Base-by-base conservation (phyloP, 1,284 basidiomycete genomes). In the Boletellus sp. region DNA sequence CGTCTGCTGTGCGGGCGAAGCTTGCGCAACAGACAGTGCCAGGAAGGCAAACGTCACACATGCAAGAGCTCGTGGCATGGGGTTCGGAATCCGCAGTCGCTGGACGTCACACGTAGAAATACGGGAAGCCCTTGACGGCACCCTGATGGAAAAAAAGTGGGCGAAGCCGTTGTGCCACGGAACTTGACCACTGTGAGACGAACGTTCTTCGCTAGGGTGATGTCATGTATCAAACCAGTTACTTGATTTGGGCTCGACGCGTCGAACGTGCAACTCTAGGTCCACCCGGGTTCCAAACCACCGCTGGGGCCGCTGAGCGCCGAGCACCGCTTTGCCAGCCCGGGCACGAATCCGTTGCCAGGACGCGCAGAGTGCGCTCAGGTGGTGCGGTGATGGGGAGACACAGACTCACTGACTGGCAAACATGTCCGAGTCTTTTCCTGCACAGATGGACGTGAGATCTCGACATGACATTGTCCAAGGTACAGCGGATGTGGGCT, bases 1-100 rank as follows among this genome's bases (percentile, higher is more conserved):
- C 12, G 49, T 30, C 35, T 57, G 46, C 48, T 71, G 70, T 15
- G 66, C 43, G 22, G 69, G 68, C 35, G 67, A 66, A 35, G 62
- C 64, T 30, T 56, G 55, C 37, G 57, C 67, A 44, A 59, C 45
- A 35, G 45, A 32, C 7, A 32, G 24, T n/a, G 38, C n/a, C 12
- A 54, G 40, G 38, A 50, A 43, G 19, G 38, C 18, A 21, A 49
- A 39, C 18, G 47, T 42, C 5, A 64, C n/a, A 22, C 37, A 42
- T 58, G 49, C 28, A 26, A 48, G 24, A 30, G 50, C 28, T 11
- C 26, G 26, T 40, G 45, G 32, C 65, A 67, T 67, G 48, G 39
- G 36, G 24, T 2, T 37, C 30, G 21, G 24, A 21, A 36, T 52
- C 21, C 41, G 36, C 24, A 33, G 35, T 38, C 1, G 22, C 24